These are phyloP conservation scores for Globisporangium apiculatum DNA, from an alignment of 352 stramenopile genomes.

Conservation along the genomic window DNA sequence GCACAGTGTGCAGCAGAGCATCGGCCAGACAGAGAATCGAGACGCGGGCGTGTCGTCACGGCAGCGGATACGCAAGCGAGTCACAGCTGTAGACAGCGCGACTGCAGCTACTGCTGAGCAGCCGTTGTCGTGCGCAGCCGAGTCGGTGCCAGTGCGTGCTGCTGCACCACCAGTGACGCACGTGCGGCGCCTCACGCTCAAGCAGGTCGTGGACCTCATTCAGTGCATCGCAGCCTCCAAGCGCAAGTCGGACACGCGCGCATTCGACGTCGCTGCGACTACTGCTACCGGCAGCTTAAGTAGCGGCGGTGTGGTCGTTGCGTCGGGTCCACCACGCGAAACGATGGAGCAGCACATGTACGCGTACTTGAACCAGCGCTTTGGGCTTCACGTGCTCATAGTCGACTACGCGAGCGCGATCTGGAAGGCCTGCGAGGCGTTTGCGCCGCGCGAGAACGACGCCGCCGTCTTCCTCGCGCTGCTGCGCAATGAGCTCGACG, in stretches of 20 bases:
- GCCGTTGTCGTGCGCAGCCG: neutral
- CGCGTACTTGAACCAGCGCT: slow-evolving; percentile 84
- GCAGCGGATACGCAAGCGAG: slow-evolving; percentile 17
- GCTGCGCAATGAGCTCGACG: slow-evolving; percentile 73
- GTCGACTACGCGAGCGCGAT: slow-evolving; percentile 76
- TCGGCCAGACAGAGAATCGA: no score
- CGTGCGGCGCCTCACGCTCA: slow-evolving; percentile 54
- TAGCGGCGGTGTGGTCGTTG: no score
- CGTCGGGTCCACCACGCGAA: slow-evolving; percentile 39
- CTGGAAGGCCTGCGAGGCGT: slow-evolving; percentile 61
- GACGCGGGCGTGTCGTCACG: neutral
- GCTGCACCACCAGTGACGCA: neutral
- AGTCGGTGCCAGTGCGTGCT: neutral
- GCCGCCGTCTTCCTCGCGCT: slow-evolving; percentile 72
- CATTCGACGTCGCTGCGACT: slow-evolving; percentile 11
- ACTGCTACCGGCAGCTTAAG: neutral
- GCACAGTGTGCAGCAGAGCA: neutral
- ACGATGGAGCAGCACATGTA: slow-evolving; percentile 89
- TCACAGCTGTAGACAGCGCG: neutral
- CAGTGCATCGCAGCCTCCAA: slow-evolving; percentile 72
- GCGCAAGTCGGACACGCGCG: slow-evolving; percentile 52
- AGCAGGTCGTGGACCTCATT: slow-evolving; percentile 73
- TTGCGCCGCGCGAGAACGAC: slow-evolving; percentile 52
- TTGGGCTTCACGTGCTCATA: slow-evolving; percentile 65
- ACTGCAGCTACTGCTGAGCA: no score